Evolutionary conservation across 1,139 yeast species (phyloP).

Genomic region (Nakaseomyces bracarensis): DNA sequence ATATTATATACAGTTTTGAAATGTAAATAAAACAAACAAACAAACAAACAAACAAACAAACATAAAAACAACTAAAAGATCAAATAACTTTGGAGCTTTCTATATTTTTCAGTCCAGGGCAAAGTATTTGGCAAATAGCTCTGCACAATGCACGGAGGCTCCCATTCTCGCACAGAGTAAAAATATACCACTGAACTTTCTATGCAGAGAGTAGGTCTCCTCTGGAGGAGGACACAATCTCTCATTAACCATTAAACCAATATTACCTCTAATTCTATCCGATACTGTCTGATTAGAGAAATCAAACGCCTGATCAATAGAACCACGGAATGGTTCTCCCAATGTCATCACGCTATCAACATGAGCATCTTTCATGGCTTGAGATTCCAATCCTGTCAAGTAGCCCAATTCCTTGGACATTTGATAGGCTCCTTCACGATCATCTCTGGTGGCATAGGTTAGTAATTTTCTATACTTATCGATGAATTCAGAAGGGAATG

Average conservation of each 20-base stretch:
- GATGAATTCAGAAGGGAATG: slow-evolving; percentile 60
- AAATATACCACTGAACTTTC: slow-evolving; percentile 92
- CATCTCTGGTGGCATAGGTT: slow-evolving; percentile 67
- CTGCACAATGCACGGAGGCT: slow-evolving; percentile 76
- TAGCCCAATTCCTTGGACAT: slow-evolving; percentile 75
- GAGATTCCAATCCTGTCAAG: slow-evolving; percentile 83
- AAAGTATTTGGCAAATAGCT: slow-evolving; percentile 60
- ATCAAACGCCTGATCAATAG: slow-evolving; percentile 48
- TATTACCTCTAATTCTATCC: slow-evolving; percentile 79
- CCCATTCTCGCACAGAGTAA: slow-evolving; percentile 77
- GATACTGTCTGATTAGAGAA: slow-evolving; percentile 84
- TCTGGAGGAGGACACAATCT: slow-evolving; percentile 97
- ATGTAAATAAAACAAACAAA: too few species aligned
- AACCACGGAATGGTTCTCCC: slow-evolving; percentile 82
- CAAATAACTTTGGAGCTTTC: too few species aligned
- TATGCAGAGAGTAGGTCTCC: slow-evolving; percentile 89
- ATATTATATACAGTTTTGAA: too few species aligned
- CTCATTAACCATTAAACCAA: slow-evolving; percentile 82
- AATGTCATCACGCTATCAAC: slow-evolving; percentile 82
- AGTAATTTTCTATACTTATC: slow-evolving; percentile 61
- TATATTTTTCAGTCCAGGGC: too few species aligned
- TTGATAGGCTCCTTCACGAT: slow-evolving; percentile 54
- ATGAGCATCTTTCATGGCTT: slow-evolving; percentile 84
- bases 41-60: not conserved
- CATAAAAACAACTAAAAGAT: not conserved